Evolutionary conservation across 2,329 filamentous ascomycete species (phyloP).

Genomic region (Pseudocercospora vitis): DNA sequence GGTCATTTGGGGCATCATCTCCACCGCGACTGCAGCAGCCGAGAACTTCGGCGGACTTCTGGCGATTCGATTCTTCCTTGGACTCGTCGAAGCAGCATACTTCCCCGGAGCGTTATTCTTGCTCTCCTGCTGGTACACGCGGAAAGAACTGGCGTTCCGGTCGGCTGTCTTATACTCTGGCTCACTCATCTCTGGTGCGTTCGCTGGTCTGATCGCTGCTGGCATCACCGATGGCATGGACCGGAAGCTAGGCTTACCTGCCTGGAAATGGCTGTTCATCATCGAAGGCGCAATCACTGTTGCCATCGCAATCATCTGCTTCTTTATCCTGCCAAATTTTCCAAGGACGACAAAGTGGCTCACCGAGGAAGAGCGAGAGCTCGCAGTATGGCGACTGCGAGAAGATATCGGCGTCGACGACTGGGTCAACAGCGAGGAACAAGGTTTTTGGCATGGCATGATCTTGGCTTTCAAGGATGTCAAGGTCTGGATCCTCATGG

Average conservation of each 20-base stretch:
- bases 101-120: slow-evolving; percentile 51
- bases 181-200: slow-evolving; percentile 51
- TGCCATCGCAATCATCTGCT: slow-evolving; percentile 36
- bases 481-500: slow-evolving; percentile 40
- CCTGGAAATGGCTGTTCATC: slow-evolving; percentile 41
- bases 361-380: slow-evolving; percentile 34
- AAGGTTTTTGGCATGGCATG: slow-evolving; percentile 37
- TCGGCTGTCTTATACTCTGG: slow-evolving; percentile 56
- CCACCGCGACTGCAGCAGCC: slow-evolving; percentile 36
- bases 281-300: slow-evolving; percentile 42
- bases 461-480: slow-evolving; percentile 36
- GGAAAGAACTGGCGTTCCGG: slow-evolving; percentile 52
- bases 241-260: slow-evolving; percentile 35
- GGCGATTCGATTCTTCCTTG: slow-evolving; percentile 42
- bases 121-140: slow-evolving; percentile 56
- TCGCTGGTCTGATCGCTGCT: slow-evolving; percentile 56
- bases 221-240: slow-evolving; percentile 49
- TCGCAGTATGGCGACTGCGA: slow-evolving; percentile 36
- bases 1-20: slow-evolving; percentile 41
- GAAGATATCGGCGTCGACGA: slow-evolving; percentile 39
- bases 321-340: slow-evolving; percentile 42
- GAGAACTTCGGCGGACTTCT: slow-evolving; percentile 41
- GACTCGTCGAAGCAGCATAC: slow-evolving; percentile 49
- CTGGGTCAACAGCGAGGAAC: slow-evolving; percentile 33
- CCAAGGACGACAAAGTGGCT: slow-evolving; percentile 38